Base-by-base conservation (phyloP, 169 alveolate species). In the Plasmodium relictum region DNA sequence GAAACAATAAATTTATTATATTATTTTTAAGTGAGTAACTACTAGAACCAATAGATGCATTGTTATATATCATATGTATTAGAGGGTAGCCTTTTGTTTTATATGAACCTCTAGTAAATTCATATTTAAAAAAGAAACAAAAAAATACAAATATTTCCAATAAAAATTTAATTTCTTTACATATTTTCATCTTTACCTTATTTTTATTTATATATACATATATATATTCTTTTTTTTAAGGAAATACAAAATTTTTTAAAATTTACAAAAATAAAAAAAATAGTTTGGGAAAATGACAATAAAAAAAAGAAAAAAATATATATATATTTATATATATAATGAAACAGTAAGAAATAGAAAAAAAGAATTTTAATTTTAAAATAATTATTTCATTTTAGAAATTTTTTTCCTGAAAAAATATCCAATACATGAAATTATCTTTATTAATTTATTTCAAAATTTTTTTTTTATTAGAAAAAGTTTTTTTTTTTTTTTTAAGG, bases 21-120 rank as follows among this genome's bases (percentile, higher is more conserved):
- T 83, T 83, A 48, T 54, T 45, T n/a, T 70, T 66, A 83, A 62
- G 39, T 48, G 54, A 22, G 68, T 70, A n/a, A 69, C 20, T 69
- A 26, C 42, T 20, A 9, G 85, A 62, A 18, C 91, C 91, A 18
- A 58, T 39, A 56, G 18, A 20, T 7, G 14, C 73, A 20, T 83
- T 83, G 4, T 71, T 68, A 16, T 58, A 18, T 73, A 70, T 31
- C 4, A 83, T 45, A 54, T 83, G 91, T 12, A 83, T 48, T 18
- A 83, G 48, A 3, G 91, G 86, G 45, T 66, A 83, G 3, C 50
- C 91, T 54, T 83, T 83, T 37, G 86, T 83, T 68, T 83, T 73
- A 73, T 83, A 62, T 18, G 26, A 31, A n/a, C 91, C 80, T 16
- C 12, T 66, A 37, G 56, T 73, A 26, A 68, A 83, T 65, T 69